phyloP scores from a whole-genome alignment of 1,139 yeast species.

The Nakaseomyces uthaithaninus region DNA sequence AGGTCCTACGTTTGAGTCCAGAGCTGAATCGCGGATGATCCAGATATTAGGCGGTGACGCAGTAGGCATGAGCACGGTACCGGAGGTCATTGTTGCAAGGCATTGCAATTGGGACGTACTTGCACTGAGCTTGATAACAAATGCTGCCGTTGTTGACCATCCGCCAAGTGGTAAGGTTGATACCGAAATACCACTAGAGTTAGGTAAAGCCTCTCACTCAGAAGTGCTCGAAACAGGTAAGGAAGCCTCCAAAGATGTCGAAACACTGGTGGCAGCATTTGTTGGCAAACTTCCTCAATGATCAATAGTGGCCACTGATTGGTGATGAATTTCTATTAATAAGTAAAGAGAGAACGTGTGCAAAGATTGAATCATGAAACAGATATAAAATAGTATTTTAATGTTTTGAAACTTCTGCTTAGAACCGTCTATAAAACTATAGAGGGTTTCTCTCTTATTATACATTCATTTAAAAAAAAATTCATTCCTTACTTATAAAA shows the following conservation, averaged over 20 bases:
- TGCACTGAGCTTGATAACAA: constrained; percentile 82
- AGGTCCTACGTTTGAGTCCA: constrained; percentile 90
- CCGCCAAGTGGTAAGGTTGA: constrained; percentile 67
- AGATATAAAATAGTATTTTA: no score
- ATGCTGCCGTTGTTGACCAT: constrained; percentile 64
- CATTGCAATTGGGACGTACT: constrained; percentile 76
- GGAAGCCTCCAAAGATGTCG: constrained; percentile 73
- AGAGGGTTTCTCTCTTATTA: no score
- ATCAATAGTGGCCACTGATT: no score
- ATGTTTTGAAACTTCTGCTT: no score
- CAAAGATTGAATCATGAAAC: no score
- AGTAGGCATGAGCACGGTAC: constrained; percentile 97
- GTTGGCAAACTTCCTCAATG: constrained; percentile 37
- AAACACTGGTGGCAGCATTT: constrained; percentile 56
- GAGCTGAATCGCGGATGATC: constrained; percentile 84
- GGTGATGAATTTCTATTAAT: no score
- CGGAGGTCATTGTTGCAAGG: constrained; percentile 88
- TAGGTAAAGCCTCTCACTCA: constrained; percentile 80
- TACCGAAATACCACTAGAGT: constrained; percentile 46
- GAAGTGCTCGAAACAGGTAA: constrained; percentile 83
- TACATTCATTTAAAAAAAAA: no score
- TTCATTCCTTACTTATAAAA: no score
- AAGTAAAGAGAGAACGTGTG: no score
- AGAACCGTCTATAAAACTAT: no score
- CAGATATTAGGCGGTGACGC: constrained; percentile 77